Base-by-base conservation (phyloP, 2,329 filamentous ascomycete species). In the Pyrenophora seminiperda region DNA sequence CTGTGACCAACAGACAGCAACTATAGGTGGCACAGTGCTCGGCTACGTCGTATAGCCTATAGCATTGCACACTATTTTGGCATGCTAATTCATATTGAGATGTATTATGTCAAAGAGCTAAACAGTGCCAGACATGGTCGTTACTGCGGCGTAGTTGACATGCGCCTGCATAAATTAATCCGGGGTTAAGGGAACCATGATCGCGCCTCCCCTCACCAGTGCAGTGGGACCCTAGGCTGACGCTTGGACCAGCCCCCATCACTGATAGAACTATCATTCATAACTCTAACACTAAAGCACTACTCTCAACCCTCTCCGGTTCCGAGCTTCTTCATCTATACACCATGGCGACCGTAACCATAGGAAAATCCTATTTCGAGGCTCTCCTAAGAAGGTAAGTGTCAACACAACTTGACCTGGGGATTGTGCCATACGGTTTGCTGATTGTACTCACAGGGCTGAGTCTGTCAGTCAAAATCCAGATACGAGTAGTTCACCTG, bases 281-380 rank as follows among this genome's bases (percentile, higher is more conserved):
- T 32, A 24, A 37, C 37, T 32, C 24, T 37, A 54, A 15, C 30
- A 48, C 43, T 56, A 32, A 43, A 39, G 34, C 36, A 42, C 37
- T 34, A 47, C 13, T 3, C 41, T 7, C 30, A 11, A 47, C 34
- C 50, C 5, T 44, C 42, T 27, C 43, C 32, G 43, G 52, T 46
- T 42, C 42, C 31, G 32, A 40, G 45, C 44, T 14, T 47, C 19
- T 50, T 41, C 54, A 42, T 54, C 52, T 54, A 39, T 43, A 34
- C 53, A 57, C 50, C 54, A 76, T 76, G 74, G 65, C 67, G 9
- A 67, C 77, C 57, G 79, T 87, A 41, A 85, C 83, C 7, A 79
- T 87, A 57, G 82, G 83, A 55, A 83, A 80, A 63, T 70, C 73
- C 41, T 83, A 87, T 72, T 83, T 87, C 60, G 81, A 87, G 62